phyloP scores from a whole-genome alignment of 441 rosid genomes.

The Bocquillonia castaneifolia region DNA sequence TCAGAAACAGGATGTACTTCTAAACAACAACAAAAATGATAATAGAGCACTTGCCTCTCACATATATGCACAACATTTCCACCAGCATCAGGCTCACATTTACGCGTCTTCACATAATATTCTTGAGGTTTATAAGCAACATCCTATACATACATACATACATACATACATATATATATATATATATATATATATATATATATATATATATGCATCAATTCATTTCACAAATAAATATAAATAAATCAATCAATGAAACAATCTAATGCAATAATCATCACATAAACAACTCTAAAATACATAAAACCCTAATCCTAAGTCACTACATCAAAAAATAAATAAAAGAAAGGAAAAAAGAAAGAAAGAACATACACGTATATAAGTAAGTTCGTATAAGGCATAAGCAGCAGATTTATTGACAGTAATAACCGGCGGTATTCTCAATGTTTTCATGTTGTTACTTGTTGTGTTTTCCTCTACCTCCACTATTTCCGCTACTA shows the following conservation, averaged over 20 bases:
- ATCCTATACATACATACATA: slow-evolving; percentile 40
- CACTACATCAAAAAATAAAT: too few relatives aligned
- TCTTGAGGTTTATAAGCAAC: slow-evolving; percentile 84
- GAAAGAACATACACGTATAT: slow-evolving; percentile 49
- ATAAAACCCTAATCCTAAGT: too few relatives aligned
- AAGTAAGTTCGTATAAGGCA: slow-evolving; percentile 68
- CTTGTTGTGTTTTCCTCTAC: slow-evolving; percentile 83
- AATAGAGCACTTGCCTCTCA: slow-evolving; percentile 48
- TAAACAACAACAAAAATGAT: neutral
- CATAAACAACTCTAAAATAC: too few relatives aligned
- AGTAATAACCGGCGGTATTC: slow-evolving; percentile 80
- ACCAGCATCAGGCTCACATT: slow-evolving; percentile 82
- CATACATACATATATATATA: too few relatives aligned
- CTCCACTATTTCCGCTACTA: slow-evolving; percentile 87
- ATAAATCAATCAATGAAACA: too few relatives aligned
- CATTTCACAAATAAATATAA: too few relatives aligned
- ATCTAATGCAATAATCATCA: too few relatives aligned
- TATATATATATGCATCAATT: too few relatives aligned
- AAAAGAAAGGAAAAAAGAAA: neutral
- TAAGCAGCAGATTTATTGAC: slow-evolving; percentile 74
- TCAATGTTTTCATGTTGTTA: slow-evolving; percentile 59
- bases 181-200: too few relatives aligned
- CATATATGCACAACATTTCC: slow-evolving; percentile 62
- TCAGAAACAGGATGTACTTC: neutral
- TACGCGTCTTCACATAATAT: slow-evolving; percentile 63